Base-by-base conservation (phyloP, 306 rosid species). In the Rosa persica region DNA sequence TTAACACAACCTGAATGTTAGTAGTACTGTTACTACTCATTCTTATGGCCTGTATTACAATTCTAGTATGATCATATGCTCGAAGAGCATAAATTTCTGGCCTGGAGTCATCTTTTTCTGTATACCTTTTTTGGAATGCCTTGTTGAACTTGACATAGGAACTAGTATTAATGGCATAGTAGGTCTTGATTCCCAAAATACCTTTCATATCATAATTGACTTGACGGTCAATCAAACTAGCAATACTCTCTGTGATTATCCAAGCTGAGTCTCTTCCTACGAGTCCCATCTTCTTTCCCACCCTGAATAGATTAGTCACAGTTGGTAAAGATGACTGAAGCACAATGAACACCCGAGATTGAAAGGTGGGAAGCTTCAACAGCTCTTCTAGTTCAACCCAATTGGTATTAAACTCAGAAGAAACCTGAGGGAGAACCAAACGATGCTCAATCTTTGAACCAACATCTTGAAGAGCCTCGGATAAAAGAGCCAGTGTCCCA, bases 141-240 rank as follows among this genome's bases (percentile, higher is more conserved):
- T 42, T 74, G 48, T 79, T 15, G 43, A 90, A 90, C 42, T 10
- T 62, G 65, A 75, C 68, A 77, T 81, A 82, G 30, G 84, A 75
- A 71, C 23, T 81, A 52, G 81, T 67, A 22, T 6, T 40, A 67
- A 85, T 89, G 19, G 79, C 58, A 81, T 84, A 84, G 78, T 81
- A 77, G 23, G 69, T 82, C 80, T 85, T 90, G 80, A 88, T 88
- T 82, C 92, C 95, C 71, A 90, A 74, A 49, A 90, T 76, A 48
- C 91, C 95, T 68, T 82, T 72, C 91, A 87, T 90, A 27, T 40
- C 64, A 40, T 84, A 51, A 47, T 74, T 85, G 8, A 67, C 70
- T 64, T 83, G 73, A 7, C 78, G 69, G 76, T 88, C 89, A 30
- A 90, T 62, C 6, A 79, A 58, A 79, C 80, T 82, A 0, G 92